A percentile compares a stretch with the other conserved stretches of the same genome.
Conservation (phyloP, 768 basidiomycete species). For the Tulasnella sp. region DNA sequence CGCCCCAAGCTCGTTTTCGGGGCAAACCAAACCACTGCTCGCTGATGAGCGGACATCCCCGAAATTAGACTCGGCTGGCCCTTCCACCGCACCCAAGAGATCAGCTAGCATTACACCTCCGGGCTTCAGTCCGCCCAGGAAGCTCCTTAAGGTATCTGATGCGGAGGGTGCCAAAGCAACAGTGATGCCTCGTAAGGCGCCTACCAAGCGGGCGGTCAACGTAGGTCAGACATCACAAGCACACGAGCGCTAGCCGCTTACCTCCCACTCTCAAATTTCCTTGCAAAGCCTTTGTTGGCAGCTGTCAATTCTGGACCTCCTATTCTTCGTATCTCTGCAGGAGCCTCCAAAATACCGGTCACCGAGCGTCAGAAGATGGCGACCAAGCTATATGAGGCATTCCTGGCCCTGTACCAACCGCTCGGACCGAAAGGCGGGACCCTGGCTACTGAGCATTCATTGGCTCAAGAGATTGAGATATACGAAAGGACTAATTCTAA, state of each 20-base stretch:
- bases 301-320: conserved; percentile 14
- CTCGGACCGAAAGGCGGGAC: conserved; percentile 45
- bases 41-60: no score
- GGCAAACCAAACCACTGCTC: no score
- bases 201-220: neutral
- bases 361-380: conserved; percentile 70
- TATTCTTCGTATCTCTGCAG: conserved; percentile 7
- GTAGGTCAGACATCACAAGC: neutral
- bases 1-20: no score
- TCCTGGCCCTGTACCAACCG: conserved; percentile 50
- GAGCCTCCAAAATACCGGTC: conserved; percentile 51
- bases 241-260: neutral
- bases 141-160: conserved; percentile 3
- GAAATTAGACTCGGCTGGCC: neutral
- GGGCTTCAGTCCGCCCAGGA: conserved; percentile 1
- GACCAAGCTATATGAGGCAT: conserved; percentile 63
- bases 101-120: neutral
- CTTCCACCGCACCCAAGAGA: neutral
- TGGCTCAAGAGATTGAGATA: conserved; percentile 70
- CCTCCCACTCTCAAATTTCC: neutral
- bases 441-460: conserved; percentile 66
- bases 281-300: neutral
- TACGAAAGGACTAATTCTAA: conserved; percentile 63
- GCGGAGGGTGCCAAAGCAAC: neutral
- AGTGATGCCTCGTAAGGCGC: neutral